Evolutionary conservation across 129 eudicot species (phyloP), one percentile per base, ranked within the genome.

Genomic region (Tanacetum coccineum): DNA sequence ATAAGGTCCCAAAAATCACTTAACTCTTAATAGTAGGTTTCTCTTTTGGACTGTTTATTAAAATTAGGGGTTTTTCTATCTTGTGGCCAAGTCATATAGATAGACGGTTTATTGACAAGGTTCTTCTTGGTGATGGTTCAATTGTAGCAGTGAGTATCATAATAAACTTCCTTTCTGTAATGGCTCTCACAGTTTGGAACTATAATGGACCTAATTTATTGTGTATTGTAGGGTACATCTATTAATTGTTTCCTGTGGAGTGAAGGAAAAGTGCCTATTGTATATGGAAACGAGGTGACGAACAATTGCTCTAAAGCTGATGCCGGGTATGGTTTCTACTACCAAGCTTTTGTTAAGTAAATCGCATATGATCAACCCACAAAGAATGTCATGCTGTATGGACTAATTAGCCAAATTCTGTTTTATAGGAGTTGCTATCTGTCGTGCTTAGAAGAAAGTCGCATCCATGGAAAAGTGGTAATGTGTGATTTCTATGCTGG

Each of bases 391-490:
- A 12, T 3, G 21, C 12, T 40, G 0, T 44, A 45, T 6, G 20
- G 26, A n/a, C 42, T 47, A 17, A 15, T 13, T 57, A 8, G 13
- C 9, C 7, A 26, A 40, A 4, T 21, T 25, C 7, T 64, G 0
- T 0, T 46, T 67, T 59, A 9, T 73, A 82, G 85, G 67, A 0
- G 0, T 0, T 81, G 84, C 18, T 0, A 0, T 11, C 0, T 1
- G 0, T 13, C 6, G 10, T 86, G 94, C 70, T 39, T 86, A 17
- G 84, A 22, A 22, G 2, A 22, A 22, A 22, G 25, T 22, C 25
- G 2, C 2, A 82, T 83, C 20, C 68, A 75, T 57, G 82, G 83
- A 26, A 86, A 86, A 53, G 81, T 86, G 9, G 79, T 86, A 3
- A 25, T 78, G 0, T 83, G 84, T 53, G 70, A 68, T 48, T 1